phyloP scores from a whole-genome alignment of 2,329 filamentous ascomycete genomes.

The Emydomyces testavorans region DNA sequence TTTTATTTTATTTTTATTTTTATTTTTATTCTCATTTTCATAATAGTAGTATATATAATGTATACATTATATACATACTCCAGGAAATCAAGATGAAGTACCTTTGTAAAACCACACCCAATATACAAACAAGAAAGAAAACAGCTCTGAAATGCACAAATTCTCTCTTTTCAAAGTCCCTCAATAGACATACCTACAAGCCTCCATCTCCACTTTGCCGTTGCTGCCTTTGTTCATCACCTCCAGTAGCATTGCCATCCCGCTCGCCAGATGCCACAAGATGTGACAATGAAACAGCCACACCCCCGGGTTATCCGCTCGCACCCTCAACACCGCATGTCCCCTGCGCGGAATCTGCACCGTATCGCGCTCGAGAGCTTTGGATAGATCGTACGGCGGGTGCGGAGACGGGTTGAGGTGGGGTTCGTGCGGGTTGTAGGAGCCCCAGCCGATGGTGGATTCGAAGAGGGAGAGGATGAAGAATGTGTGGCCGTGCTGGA shows the following conservation, averaged over 20 bases:
- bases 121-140: too few species aligned
- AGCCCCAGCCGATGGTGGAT: conserved; percentile 27
- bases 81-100: too few species aligned
- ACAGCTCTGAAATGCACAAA: too few species aligned
- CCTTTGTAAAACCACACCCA: too few species aligned
- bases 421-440: conserved; percentile 28
- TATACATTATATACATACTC: too few species aligned
- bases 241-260: conserved; percentile 36
- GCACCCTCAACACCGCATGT: conserved; percentile 41
- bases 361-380: conserved; percentile 15
- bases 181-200: conserved; percentile 7
- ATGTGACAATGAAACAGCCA: conserved; percentile 51
- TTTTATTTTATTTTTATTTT: too few species aligned
- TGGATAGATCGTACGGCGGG: conserved; percentile 14
- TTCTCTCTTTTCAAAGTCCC: too few species aligned
- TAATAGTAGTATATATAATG: too few species aligned
- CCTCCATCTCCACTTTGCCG: background rate
- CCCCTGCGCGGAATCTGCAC: conserved; percentile 33
- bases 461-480: conserved; percentile 25
- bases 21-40: too few species aligned
- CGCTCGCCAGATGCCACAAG: conserved; percentile 44
- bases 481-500: conserved; percentile 29
- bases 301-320: conserved; percentile 44
- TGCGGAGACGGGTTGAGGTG: conserved; percentile 7
- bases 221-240: conserved; percentile 20